Evolutionary conservation across 495 filamentous ascomycete genomes (phyloP).

Genomic region (Chlorociboria aeruginascens): DNA sequence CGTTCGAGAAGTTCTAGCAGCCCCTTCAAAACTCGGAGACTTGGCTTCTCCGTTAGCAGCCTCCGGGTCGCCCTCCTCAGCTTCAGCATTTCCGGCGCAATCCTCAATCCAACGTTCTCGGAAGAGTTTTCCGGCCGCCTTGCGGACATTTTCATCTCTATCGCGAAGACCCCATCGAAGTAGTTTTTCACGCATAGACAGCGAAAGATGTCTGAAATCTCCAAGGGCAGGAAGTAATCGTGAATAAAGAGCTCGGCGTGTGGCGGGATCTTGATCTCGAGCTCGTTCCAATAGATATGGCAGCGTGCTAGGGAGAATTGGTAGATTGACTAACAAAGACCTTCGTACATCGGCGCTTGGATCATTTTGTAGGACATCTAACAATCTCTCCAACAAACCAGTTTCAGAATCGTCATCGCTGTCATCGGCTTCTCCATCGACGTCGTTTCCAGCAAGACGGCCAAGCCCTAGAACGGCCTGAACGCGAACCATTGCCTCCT

Average conservation of each 20-base stretch:
- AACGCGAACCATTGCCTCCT: conserved; percentile 79
- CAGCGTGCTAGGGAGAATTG: conserved; percentile 68
- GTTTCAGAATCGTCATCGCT: conserved; percentile 44
- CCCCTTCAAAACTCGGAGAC: conserved; percentile 53
- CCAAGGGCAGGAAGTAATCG: conserved; percentile 78
- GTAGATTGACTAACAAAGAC: conserved; percentile 77
- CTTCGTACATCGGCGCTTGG: conserved; percentile 86
- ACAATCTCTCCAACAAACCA: conserved; percentile 65
- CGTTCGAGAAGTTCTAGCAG: conserved; percentile 86
- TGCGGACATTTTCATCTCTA: conserved; percentile 86
- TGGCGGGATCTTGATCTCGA: conserved; percentile 73
- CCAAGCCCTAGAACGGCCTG: conserved; percentile 90
- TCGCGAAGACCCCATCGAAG: conserved; percentile 92
- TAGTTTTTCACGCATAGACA: conserved; percentile 93
- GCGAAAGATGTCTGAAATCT: conserved; percentile 89
- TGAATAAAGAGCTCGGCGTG: conserved; percentile 76
- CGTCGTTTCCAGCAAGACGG: conserved; percentile 68
- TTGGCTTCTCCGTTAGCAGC: conserved; percentile 34
- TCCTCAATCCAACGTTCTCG: conserved; percentile 94
- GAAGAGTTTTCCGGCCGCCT: conserved; percentile 82
- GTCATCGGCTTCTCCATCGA: conserved; percentile 59
- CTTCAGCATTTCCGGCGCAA: conserved; percentile 54
- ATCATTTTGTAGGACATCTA: conserved; percentile 89
- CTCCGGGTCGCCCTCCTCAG: conserved; percentile 28
- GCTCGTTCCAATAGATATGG: conserved; percentile 87